These are phyloP conservation scores for Amylostereum chailletii DNA, from an alignment of 1,284 basidiomycete species.

Conservation along the genomic window DNA sequence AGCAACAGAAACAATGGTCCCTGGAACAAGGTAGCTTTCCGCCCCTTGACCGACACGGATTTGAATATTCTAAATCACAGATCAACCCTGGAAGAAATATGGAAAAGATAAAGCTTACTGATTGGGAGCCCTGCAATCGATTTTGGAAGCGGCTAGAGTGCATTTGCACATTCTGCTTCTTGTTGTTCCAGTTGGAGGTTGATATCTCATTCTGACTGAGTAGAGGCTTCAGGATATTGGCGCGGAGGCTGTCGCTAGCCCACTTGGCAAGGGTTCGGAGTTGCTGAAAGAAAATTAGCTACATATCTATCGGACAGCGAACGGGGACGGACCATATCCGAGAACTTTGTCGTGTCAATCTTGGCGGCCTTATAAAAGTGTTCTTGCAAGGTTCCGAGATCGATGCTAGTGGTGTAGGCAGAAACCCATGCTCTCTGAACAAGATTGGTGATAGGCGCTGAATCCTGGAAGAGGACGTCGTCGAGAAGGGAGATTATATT, in stretches of 20 bases:
- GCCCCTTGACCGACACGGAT: conserved; percentile 8
- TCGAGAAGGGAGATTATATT: conserved; percentile 8
- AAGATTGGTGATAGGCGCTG: conserved; percentile 16
- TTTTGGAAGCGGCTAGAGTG: conserved; percentile 17
- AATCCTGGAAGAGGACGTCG: conserved; percentile 3
- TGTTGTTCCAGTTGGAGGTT: conserved; percentile 14
- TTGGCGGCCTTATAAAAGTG: conserved; percentile 9
- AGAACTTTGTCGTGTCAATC: conserved; percentile 9
- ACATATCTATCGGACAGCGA: neutral
- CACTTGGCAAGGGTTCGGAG: conserved; percentile 37
- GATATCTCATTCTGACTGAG: conserved; percentile 25
- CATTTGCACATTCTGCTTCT: conserved; percentile 20
- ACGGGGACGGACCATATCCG: conserved; percentile 2
- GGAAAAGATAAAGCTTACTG: neutral
- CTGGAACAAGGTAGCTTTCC: conserved; percentile 19
- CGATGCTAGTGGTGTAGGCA: conserved; percentile 25
- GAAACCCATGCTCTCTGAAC: conserved; percentile 48
- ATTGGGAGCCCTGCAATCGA: conserved; percentile 1
- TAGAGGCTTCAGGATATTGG: conserved; percentile 35
- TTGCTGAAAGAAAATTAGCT: conserved; percentile 10
- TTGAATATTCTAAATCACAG: conserved; percentile 1
- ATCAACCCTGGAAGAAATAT: neutral
- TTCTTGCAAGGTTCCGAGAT: conserved; percentile 27
- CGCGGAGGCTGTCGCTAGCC: conserved; percentile 36
- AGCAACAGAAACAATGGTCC: conserved; percentile 13